phyloP scores from a whole-genome alignment of 176 grass and related monocot genomes.

The Eleusine coracana region DNA sequence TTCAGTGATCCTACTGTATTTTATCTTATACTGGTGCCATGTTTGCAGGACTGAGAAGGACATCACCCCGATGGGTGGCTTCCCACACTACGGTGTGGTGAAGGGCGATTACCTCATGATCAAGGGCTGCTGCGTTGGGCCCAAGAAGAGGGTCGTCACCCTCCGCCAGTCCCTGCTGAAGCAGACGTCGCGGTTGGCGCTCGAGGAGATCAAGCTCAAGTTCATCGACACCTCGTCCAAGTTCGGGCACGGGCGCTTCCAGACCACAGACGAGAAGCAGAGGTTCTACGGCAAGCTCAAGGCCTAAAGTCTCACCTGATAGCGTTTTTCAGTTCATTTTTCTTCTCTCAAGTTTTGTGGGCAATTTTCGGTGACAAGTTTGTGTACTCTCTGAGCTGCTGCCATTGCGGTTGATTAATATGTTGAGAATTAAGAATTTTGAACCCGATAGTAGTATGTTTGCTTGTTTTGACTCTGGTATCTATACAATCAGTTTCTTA shows the following conservation, averaged over 20 bases:
- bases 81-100: constrained; percentile 88
- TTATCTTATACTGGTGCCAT: not conserved
- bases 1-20: not conserved
- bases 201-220: constrained; percentile 96
- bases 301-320: constrained; percentile 23
- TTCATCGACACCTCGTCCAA: constrained; percentile 96
- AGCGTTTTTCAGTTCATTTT: constrained; percentile 16
- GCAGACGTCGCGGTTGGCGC: constrained; percentile 83
- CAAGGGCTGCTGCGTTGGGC: constrained; percentile 87
- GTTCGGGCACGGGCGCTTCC: constrained; percentile 94
- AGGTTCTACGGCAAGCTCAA: constrained; percentile 73
- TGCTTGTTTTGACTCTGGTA: not conserved
- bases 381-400: constrained; percentile 31
- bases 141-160: constrained; percentile 97
- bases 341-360: constrained; percentile 27
- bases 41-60: constrained; percentile 86
- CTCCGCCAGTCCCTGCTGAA: constrained; percentile 85
- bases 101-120: constrained; percentile 95
- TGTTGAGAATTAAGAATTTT: constrained; percentile 31
- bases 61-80: constrained; percentile 94
- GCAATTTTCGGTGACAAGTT: constrained; percentile 26
- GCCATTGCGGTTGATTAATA: not conserved
- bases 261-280: constrained; percentile 92
- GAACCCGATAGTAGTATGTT: not conserved
- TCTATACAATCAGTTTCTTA: not conserved